Base-by-base conservation (phyloP, 768 basidiomycete species). In the Mrakia hoshinonis region DNA sequence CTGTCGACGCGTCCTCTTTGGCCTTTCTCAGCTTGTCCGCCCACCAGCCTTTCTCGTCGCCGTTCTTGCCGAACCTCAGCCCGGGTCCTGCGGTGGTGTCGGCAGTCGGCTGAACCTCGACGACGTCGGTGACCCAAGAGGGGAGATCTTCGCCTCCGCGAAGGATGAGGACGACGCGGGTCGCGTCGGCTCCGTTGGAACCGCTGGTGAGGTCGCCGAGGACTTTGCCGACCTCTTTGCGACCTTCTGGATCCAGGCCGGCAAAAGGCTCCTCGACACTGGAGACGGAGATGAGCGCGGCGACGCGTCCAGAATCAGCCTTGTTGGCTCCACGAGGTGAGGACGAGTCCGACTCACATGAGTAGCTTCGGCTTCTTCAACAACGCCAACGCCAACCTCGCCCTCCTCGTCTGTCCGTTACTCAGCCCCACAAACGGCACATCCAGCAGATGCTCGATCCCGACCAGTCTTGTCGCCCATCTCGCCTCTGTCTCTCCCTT, bases 351-450 rank as follows among this genome's bases (percentile, higher is more conserved):
- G n/a, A 20, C n/a, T 97, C 82, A 9, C 58, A 98, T 79, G 29
- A 97, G 77, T 24, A 97, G 77, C 73, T 87, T 84, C 0, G 92
- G 91, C 55, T 84, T 82, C 22, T 79, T 81, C 39, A 97, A 77
- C 11, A 97, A 79, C 0, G 90, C 89, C 74, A 87, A 85, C 11
- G 90, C 83, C 60, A 99, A 89, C 55, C 93, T 82, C 6, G 92
- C 92, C 22, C 91, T 81, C 48, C 94, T 81, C 38, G 88, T 97
- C 81, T 99, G 94, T 0, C 95, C 95, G 76, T 94, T 95, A 73
- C 89, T 91, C 65, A 98, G 78, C 0, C 90, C 90, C 10, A 97
- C 83, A 4, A 90, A 77, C 0, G 95, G 95, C 6, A 95, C 76
- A 76, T 93, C 88, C n/a, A 98, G 81, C 31, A 94, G 79, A 5